Conservation (phyloP, 208 protist genomes). For the Crithidia mellificae region DNA sequence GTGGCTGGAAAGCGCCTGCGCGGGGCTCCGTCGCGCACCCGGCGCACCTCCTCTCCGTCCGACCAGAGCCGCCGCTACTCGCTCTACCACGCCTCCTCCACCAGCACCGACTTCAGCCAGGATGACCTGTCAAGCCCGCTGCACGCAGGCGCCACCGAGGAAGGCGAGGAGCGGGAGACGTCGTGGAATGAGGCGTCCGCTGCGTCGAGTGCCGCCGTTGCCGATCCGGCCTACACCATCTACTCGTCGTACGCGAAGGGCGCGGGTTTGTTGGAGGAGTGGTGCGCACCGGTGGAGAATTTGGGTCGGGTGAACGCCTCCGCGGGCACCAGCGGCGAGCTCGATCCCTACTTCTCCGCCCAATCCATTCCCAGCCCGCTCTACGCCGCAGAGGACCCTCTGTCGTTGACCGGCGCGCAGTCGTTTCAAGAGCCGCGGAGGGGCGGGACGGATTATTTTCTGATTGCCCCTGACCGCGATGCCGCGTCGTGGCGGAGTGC, state of each 20-base stretch:
- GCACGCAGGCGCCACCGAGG: background rate
- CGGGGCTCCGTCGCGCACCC: background rate
- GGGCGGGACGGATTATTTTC: background rate
- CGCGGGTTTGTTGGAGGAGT: constrained; percentile 22
- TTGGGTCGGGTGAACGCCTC: background rate
- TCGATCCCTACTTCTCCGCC: constrained; percentile 23
- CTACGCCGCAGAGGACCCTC: constrained; percentile 23
- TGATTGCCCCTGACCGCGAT: constrained; percentile 8
- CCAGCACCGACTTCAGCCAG: constrained; percentile 9
- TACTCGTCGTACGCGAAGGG: constrained; percentile 34
- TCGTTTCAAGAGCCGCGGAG: constrained; percentile 17
- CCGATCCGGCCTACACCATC: constrained; percentile 11
- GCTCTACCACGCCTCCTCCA: background rate
- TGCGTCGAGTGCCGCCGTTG: background rate
- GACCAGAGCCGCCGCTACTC: background rate
- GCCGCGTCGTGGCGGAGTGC: background rate
- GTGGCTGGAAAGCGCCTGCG: background rate
- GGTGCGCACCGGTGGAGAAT: constrained; percentile 5
- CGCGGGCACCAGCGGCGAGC: constrained; percentile 10
- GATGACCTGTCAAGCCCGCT: constrained; percentile 4
- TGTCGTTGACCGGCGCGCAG: constrained; percentile 27
- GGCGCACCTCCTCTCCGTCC: background rate
- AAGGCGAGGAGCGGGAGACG: background rate
- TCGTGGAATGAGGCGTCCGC: background rate
- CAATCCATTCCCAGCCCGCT: constrained; percentile 2